phyloP scores from a whole-genome alignment of 768 basidiomycete species.

The Hydnomerulius pinastri region DNA sequence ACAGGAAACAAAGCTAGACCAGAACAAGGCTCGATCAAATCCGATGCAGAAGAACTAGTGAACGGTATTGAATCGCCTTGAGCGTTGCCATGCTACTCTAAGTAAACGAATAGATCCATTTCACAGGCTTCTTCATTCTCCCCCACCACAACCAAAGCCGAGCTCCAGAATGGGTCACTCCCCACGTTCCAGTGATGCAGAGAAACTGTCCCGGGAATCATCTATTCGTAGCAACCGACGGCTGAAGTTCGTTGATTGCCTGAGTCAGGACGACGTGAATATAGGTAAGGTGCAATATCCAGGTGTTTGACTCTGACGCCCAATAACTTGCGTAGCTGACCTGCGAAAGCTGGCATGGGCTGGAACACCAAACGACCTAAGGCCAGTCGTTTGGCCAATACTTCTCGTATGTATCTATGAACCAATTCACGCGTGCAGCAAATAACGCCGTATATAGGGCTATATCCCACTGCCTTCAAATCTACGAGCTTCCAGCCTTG shows the following conservation, averaged over 20 bases:
- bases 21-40: conserved; percentile 53
- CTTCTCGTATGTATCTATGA: conserved; percentile 65
- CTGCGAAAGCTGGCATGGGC: conserved; percentile 93
- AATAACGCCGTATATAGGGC: no score
- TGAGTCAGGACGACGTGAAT: conserved; percentile 76
- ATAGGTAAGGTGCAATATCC: conserved; percentile 55
- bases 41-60: conserved; percentile 74
- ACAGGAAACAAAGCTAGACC: conserved; percentile 43
- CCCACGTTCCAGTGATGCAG: conserved; percentile 38
- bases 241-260: conserved; percentile 80
- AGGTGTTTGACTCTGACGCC: not conserved
- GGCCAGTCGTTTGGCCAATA: conserved; percentile 93
- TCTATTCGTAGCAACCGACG: conserved; percentile 79
- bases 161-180: conserved; percentile 10
- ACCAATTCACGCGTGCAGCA: conserved; percentile 7
- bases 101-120: conserved; percentile 56
- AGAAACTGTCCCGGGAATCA: conserved; percentile 68
- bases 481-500: conserved; percentile 72
- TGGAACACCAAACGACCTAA: conserved; percentile 84
- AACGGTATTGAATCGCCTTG: conserved; percentile 52
- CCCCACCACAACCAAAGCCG: conserved; percentile 17
- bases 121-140: conserved; percentile 48
- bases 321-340: conserved; percentile 51
- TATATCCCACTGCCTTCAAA: conserved; percentile 87
- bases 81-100: conserved; percentile 24